Base-by-base conservation (phyloP, 139 green algal genomes). In the Yamagishiella unicocca region DNA sequence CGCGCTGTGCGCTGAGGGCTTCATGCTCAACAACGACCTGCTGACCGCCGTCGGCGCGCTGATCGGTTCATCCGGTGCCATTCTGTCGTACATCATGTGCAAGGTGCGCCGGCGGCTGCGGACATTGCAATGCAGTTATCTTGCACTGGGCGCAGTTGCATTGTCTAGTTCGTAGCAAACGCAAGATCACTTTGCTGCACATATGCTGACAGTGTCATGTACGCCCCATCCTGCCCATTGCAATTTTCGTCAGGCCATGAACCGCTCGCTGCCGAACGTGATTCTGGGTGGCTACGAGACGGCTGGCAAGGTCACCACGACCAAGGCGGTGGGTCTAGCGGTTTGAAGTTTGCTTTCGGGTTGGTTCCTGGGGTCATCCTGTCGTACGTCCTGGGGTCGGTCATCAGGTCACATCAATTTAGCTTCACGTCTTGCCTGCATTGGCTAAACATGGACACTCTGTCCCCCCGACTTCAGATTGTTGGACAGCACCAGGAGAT, bases 11-110 rank as follows among this genome's bases (percentile, higher is more conserved):
- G 96, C 96, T 2, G 96, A 98, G 91, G 96, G 96, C 85, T 98
- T 97, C 93, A 96, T 98, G 95, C 91, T 98, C 79, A 89, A 89
- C 66, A 93, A 89, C 73, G 92, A 97, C 88, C 91, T 98, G 88
- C 92, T 98, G 43, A 97, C 93, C 14, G 83, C 90, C 14, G 95
- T 97, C 45, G 96, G 96, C 45, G 96, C 96, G 27, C 93, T 99
- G 43, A 98, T 99, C 80, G 96, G 96, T 67, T 95, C 92, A 55
- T 96, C 92, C 29, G 96, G 96, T 14, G 95, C 95, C 82, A 98
- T 99, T 85, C 94, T 99, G 40, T 96, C 92, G 29, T 97, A 95
- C 90, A 97, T 98, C 92, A 99, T 99, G 96, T 98, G 96, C 96
- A 95, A n/a, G 33, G 72, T 80, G 33, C 43, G n/a, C n/a, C n/a